phyloP scores from a whole-genome alignment of 345 rosid species.

The Gynandropsis gynandra region DNA sequence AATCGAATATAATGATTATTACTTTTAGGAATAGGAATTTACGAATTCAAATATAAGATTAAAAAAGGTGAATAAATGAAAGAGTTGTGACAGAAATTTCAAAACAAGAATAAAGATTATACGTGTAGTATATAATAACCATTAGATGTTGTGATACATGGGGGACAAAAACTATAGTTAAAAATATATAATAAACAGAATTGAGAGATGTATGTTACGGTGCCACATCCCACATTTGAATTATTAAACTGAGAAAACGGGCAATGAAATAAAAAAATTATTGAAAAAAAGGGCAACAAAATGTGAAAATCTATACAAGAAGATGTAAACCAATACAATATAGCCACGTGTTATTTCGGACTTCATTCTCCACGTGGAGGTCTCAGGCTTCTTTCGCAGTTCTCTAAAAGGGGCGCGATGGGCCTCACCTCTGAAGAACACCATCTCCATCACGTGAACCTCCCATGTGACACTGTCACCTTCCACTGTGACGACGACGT shows the following conservation, averaged over 20 bases:
- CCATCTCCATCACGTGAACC: conserved; percentile 65
- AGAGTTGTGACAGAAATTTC: too few relatives aligned
- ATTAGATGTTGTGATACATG: conserved; percentile 29
- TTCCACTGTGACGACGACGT: conserved; percentile 24
- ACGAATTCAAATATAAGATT: too few relatives aligned
- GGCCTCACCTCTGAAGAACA: conserved; percentile 30
- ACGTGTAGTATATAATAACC: conserved; percentile 18
- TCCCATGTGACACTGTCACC: conserved; percentile 49
- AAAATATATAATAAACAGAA: neutral
- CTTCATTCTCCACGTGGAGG: conserved; percentile 29
- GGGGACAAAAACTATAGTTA: conserved; percentile 24
- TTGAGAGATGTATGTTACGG: conserved; percentile 19
- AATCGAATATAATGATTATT: too few relatives aligned
- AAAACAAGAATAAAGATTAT: neutral
- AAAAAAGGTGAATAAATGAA: too few relatives aligned
- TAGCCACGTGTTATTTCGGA: conserved; percentile 7
- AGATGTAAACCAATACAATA: conserved; percentile 8
- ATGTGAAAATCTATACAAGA: conserved; percentile 13
- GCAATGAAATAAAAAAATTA: neutral
- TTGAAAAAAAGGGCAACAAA: neutral
- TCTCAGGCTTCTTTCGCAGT: conserved; percentile 15
- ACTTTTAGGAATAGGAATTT: too few relatives aligned
- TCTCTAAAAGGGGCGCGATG: conserved; percentile 22
- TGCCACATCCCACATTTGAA: conserved; percentile 20
- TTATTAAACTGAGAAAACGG: neutral